A percentile compares a stretch with the other conserved stretches of the same genome.
Conservation (phyloP, 345 rosid species). For the Triadica sebifera region DNA sequence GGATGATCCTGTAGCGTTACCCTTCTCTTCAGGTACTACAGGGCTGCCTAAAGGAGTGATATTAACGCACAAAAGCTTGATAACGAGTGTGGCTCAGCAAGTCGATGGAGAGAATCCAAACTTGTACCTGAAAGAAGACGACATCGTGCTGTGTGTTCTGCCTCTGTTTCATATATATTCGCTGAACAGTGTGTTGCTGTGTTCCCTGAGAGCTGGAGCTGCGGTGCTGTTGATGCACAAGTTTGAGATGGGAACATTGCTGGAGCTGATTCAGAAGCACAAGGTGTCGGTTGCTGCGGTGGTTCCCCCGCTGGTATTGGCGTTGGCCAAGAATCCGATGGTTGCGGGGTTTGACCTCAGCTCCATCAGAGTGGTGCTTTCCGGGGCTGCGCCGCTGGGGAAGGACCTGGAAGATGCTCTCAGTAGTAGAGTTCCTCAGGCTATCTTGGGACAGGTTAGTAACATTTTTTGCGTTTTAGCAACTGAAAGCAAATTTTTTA, state of each 20-base stretch:
- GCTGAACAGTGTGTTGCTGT: conserved; percentile 66
- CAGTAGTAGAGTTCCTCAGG: conserved; percentile 61
- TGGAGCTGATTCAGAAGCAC: conserved; percentile 70
- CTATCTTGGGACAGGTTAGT: conserved; percentile 81
- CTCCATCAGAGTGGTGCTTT: conserved; percentile 70
- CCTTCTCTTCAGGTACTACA: conserved; percentile 87
- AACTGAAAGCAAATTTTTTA: neutral
- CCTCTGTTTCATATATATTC: conserved; percentile 88
- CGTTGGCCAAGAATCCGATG: conserved; percentile 69
- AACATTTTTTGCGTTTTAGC: neutral
- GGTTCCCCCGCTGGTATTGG: conserved; percentile 86
- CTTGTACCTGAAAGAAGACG: conserved; percentile 48
- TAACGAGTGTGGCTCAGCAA: conserved; percentile 90
- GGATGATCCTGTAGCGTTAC: conserved; percentile 74
- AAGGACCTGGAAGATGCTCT: conserved; percentile 84
- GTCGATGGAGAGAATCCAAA: conserved; percentile 96
- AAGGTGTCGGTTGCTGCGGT: conserved; percentile 73
- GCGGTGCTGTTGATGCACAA: conserved; percentile 82
- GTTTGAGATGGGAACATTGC: conserved; percentile 67
- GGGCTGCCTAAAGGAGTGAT: conserved; percentile 91
- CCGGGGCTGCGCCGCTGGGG: conserved; percentile 95
- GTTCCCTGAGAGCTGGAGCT: conserved; percentile 67
- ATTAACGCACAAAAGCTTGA: conserved; percentile 71
- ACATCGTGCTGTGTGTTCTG: conserved; percentile 74
- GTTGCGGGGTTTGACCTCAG: conserved; percentile 63